Percentiles rank a stretch among this genome's conserved stretches.
Evolutionary conservation across 2,329 filamentous ascomycete genomes (phyloP).

Genomic region (Fusarium cyanostomum): DNA sequence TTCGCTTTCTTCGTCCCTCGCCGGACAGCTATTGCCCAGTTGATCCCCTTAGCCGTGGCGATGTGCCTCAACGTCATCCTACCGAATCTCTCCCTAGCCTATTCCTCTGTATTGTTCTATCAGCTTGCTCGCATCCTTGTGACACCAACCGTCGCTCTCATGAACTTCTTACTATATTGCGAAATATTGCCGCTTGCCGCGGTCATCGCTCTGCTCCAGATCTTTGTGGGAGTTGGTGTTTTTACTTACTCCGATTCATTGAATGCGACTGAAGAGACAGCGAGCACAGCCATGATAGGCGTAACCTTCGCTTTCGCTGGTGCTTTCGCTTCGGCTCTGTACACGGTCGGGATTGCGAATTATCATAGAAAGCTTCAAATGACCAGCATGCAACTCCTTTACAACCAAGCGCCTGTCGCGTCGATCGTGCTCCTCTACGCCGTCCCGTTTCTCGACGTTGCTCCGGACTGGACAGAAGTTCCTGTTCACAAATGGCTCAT

Average conservation of each 20-base stretch:
- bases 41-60: slow-evolving; percentile 71
- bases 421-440: slow-evolving; percentile 70
- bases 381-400: slow-evolving; percentile 74
- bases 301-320: slow-evolving; percentile 71
- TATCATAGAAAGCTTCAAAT: slow-evolving; percentile 73
- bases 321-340: slow-evolving; percentile 72
- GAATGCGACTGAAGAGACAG: slow-evolving; percentile 54
- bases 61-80: slow-evolving; percentile 77
- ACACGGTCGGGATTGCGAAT: slow-evolving; percentile 74
- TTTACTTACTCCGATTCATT: slow-evolving; percentile 75
- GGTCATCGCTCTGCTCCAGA: slow-evolving; percentile 64
- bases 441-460: slow-evolving; percentile 72
- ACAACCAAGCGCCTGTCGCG: slow-evolving; percentile 73
- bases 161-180: slow-evolving; percentile 71
- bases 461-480: slow-evolving; percentile 65
- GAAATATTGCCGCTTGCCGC: slow-evolving; percentile 65
- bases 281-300: slow-evolving; percentile 67
- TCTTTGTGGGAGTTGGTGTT: slow-evolving; percentile 71
- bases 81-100: slow-evolving; percentile 73
- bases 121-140: slow-evolving; percentile 74
- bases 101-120: slow-evolving; percentile 75
- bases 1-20: slow-evolving; percentile 69
- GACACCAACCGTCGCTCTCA: slow-evolving; percentile 70
- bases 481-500: slow-evolving; percentile 63
- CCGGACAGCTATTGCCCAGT: slow-evolving; percentile 62